Evolutionary conservation across 2,329 filamentous ascomycete genomes (phyloP).

Genomic region (Rhynchosporium graminicola): DNA sequence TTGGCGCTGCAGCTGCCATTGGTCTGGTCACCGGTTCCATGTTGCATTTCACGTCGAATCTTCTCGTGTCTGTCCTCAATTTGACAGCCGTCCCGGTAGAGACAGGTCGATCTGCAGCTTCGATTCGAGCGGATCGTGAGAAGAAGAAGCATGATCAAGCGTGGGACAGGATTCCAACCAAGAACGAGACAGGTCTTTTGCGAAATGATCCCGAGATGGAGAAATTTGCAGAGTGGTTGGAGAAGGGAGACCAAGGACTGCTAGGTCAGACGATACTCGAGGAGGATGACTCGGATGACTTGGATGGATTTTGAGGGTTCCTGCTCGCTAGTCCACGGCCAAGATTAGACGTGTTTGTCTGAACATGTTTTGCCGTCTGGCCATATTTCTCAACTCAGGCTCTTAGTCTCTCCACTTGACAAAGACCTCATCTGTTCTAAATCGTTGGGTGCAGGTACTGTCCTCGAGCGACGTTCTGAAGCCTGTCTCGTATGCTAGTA

Average conservation of each 20-base stretch:
- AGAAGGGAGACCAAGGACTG: constrained; percentile 47
- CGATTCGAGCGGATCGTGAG: constrained; percentile 32
- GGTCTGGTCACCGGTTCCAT: constrained; percentile 64
- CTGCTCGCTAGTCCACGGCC: background rate
- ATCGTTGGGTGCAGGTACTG: constrained; percentile 81
- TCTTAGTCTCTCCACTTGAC: constrained; percentile 71
- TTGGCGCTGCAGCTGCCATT: constrained; percentile 66
- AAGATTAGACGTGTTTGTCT: background rate
- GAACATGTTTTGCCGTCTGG: background rate
- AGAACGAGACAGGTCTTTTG: constrained; percentile 21
- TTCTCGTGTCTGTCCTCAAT: constrained; percentile 54
- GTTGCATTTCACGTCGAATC: constrained; percentile 57
- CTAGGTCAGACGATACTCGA: constrained; percentile 70
- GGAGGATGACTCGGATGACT: constrained; percentile 63
- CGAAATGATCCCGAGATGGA: constrained; percentile 25
- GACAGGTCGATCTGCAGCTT: constrained; percentile 30
- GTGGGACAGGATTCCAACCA: constrained; percentile 28
- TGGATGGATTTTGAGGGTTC: constrained; percentile 42
- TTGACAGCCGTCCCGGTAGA: constrained; percentile 40
- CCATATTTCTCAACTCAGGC: background rate
- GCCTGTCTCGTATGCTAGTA: constrained; percentile 81
- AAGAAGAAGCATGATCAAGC: constrained; percentile 33
- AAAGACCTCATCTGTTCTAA: constrained; percentile 79
- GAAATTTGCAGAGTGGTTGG: constrained; percentile 37
- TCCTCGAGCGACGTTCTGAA: constrained; percentile 76